Conservation (phyloP, 1,284 basidiomycete genomes). For the Ustilago curta region DNA sequence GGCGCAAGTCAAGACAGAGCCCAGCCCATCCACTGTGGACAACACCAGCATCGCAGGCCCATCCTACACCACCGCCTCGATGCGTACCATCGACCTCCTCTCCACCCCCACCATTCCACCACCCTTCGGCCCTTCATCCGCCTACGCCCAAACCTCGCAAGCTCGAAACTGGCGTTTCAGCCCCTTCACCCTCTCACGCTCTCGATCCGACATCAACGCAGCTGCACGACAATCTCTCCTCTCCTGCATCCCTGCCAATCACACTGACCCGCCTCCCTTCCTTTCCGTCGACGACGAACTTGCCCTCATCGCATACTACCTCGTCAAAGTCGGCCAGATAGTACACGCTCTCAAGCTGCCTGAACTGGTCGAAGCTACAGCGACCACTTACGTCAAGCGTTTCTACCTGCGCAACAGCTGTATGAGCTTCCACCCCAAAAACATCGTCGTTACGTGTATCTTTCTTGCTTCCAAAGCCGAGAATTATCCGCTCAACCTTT, state of each 20-base stretch:
- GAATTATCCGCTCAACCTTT: constrained; percentile 88
- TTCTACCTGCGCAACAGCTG: constrained; percentile 98
- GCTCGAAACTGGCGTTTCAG: constrained; percentile 64
- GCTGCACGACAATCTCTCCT: constrained; percentile 27
- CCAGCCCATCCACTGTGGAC: neutral
- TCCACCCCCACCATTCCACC: constrained; percentile 41
- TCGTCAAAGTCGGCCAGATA: constrained; percentile 84
- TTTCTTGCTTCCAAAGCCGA: constrained; percentile 97
- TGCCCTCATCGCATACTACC: constrained; percentile 88
- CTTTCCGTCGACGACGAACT: constrained; percentile 85
- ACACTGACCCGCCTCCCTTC: constrained; percentile 73
- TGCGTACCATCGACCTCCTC: constrained; percentile 28
- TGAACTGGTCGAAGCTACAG: constrained; percentile 91
- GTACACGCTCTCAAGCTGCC: constrained; percentile 88
- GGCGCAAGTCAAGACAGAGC: constrained; percentile 11
- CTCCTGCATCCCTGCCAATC: constrained; percentile 9
- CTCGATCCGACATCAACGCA: constrained; percentile 29
- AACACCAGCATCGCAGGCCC: neutral
- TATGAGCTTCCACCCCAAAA: constrained; percentile 99
- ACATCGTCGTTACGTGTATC: constrained; percentile 88
- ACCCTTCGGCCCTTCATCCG: constrained; percentile 44
- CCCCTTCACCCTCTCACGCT: constrained; percentile 13
- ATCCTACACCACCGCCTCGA: constrained; percentile 23
- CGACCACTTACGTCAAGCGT: constrained; percentile 89
- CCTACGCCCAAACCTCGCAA: constrained; percentile 61